phyloP scores from a whole-genome alignment of 148 eudicot species.

The Cornus suecica region DNA sequence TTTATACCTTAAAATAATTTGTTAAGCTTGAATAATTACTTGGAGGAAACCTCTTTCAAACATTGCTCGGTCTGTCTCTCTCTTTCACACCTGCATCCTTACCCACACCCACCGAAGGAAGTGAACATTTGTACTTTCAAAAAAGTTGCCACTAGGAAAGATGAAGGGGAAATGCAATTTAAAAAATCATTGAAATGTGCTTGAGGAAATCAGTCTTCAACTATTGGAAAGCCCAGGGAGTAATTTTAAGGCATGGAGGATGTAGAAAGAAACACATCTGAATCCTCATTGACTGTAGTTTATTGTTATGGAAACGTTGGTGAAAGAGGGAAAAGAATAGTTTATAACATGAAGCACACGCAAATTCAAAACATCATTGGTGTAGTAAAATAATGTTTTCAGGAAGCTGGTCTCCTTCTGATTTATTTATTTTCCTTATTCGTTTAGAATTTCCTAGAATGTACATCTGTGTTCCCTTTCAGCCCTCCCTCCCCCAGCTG shows the following conservation, averaged over 20 bases:
- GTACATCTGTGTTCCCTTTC: too few relatives aligned
- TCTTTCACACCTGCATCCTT: too few relatives aligned
- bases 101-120: too few relatives aligned
- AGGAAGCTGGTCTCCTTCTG: not conserved
- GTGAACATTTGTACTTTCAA: too few relatives aligned
- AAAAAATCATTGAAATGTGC: not conserved
- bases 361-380: not conserved
- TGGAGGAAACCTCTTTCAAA: too few relatives aligned
- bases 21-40: too few relatives aligned
- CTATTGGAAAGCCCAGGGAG: not conserved
- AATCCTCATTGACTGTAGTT: not conserved
- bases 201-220: not conserved
- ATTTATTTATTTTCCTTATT: too few relatives aligned
- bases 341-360: not conserved
- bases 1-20: too few relatives aligned
- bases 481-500: too few relatives aligned
- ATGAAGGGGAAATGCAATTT: not conserved
- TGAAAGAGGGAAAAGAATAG: not conserved
- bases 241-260: not conserved
- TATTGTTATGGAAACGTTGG: not conserved
- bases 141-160: not conserved
- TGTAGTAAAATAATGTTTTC: not conserved
- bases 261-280: not conserved
- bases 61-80: too few relatives aligned
- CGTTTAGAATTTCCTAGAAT: too few relatives aligned